Percentiles rank a stretch among this genome's conserved stretches.
phyloP scores from a whole-genome alignment of 495 filamentous ascomycete genomes.

The Letharia lupina region DNA sequence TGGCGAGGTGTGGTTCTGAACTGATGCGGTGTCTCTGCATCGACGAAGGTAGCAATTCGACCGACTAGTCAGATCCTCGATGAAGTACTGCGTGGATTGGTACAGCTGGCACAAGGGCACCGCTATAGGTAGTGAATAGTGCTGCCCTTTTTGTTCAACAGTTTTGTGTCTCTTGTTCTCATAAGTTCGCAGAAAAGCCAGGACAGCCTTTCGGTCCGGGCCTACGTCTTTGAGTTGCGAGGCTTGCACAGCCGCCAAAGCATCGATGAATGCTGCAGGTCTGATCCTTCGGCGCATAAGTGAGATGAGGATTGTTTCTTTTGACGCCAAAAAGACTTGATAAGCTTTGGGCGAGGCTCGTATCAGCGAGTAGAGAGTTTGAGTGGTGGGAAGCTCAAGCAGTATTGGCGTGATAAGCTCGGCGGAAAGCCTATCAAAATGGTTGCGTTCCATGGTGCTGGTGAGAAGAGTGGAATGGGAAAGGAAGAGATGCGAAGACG shows the following conservation, averaged over 20 bases:
- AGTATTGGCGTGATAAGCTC: not conserved
- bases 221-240: not conserved
- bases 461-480: not conserved
- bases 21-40: not conserved
- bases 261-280: slow-evolving; percentile 1
- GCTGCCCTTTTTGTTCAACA: not conserved
- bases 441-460: not conserved
- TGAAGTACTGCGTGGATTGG: not conserved
- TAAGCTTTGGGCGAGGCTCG: not conserved
- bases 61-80: not conserved
- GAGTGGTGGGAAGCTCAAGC: not conserved
- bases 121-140: not conserved
- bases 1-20: no score
- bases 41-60: not conserved
- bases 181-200: not conserved
- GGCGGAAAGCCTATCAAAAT: not conserved
- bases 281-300: not conserved
- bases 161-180: not conserved
- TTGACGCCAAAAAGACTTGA: not conserved
- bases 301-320: not conserved
- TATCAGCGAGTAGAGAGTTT: not conserved
- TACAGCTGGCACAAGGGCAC: not conserved
- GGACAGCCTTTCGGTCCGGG: not conserved
- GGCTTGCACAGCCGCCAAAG: not conserved
- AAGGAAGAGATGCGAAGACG: not conserved